Percentiles rank a stretch among this genome's conserved stretches.
Evolutionary conservation across 192 early-diverging fungal species (phyloP).

Genomic region (Globomyces pollinis-pini): DNA sequence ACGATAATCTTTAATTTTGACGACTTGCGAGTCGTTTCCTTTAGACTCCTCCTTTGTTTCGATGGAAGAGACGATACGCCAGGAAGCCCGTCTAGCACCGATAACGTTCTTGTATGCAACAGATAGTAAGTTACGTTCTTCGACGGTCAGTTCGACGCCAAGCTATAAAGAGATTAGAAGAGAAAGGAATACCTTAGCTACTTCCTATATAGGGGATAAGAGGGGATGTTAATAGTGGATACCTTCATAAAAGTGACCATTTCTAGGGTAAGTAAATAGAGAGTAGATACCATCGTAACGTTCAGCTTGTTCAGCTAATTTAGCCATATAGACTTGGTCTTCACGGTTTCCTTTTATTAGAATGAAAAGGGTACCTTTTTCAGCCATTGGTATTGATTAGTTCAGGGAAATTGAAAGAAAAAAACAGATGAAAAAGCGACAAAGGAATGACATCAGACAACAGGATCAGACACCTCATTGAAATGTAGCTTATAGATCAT

Average conservation of each 20-base stretch:
- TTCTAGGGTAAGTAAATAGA: constrained; percentile 51
- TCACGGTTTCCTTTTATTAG: constrained; percentile 30
- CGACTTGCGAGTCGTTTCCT: constrained; percentile 84
- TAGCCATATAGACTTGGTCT: constrained; percentile 95
- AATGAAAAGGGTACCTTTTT: background rate
- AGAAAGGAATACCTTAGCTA: constrained; percentile 66
- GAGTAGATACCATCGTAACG: constrained; percentile 87
- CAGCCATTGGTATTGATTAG: constrained; percentile 6
- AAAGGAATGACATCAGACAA: background rate
- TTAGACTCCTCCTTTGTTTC: constrained; percentile 98
- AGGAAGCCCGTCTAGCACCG: constrained; percentile 96
- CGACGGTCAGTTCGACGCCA: constrained; percentile 86
- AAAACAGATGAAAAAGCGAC: background rate
- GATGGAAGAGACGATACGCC: constrained; percentile 98
- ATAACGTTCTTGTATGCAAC: constrained; percentile 99
- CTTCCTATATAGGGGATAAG: constrained; percentile 41
- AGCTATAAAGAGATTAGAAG: constrained; percentile 46
- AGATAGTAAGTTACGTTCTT: constrained; percentile 97
- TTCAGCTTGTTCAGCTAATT: constrained; percentile 98
- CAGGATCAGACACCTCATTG: background rate
- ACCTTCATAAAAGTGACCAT: constrained; percentile 83
- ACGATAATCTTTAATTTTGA: constrained; percentile 91
- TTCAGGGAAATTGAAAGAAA: background rate
- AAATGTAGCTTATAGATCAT: background rate
- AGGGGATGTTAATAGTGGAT: constrained; percentile 15